A percentile compares a stretch with the other conserved stretches of the same genome.
Conservation (phyloP, 768 basidiomycete species). For the Leccinum truebloodii region DNA sequence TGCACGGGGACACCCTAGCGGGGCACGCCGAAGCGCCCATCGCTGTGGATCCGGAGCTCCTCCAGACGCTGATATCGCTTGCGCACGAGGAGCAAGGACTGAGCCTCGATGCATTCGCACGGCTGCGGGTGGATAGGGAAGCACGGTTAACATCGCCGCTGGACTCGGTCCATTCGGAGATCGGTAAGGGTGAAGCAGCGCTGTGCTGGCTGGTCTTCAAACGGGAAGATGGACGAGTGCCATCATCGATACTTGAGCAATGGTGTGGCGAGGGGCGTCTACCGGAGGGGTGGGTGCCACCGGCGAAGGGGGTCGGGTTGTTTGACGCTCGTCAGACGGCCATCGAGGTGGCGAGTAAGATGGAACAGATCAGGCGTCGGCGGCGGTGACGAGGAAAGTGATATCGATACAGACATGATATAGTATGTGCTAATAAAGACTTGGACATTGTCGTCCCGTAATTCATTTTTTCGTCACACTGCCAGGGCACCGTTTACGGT, state of each 20-base stretch:
- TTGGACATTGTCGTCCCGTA: conserved; percentile 1
- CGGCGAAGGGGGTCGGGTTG: conserved; percentile 28
- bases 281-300: conserved; percentile 56
- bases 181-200: conserved; percentile 59
- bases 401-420: not conserved
- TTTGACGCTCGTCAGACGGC: conserved; percentile 29
- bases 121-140: conserved; percentile 49
- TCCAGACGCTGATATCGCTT: conserved; percentile 29
- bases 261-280: conserved; percentile 63
- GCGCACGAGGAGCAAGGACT: conserved; percentile 36
- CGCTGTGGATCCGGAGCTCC: conserved; percentile 38
- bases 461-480: not conserved
- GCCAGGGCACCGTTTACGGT: not conserved
- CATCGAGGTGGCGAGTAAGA: conserved; percentile 31
- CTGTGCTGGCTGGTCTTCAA: conserved; percentile 51
- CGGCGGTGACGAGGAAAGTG: conserved; percentile 1
- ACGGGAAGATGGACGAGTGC: conserved; percentile 33
- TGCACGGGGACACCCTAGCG: conserved; percentile 45
- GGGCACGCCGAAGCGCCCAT: conserved; percentile 45
- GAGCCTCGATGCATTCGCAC: conserved; percentile 49
- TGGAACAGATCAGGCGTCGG: conserved; percentile 22
- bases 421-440: not conserved
- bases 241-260: conserved; percentile 37
- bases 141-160: conserved; percentile 36
- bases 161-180: conserved; percentile 45